Conservation (phyloP, 163 green algal genomes). For the Botryococcus braunii region DNA sequence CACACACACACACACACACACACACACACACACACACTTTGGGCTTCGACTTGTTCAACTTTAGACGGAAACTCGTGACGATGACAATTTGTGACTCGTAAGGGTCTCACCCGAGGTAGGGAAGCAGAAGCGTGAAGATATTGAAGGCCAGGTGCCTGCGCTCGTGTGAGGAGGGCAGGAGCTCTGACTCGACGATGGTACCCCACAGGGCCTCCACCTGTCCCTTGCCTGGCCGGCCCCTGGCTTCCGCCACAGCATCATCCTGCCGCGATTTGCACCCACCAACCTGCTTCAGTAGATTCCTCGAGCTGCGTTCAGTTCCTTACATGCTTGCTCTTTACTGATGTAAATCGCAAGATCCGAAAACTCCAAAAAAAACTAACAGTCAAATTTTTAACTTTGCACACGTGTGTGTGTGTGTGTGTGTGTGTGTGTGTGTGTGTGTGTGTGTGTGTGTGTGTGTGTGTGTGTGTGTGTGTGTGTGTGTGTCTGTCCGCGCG, state of each 20-base stretch:
- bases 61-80: not conserved
- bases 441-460: no score
- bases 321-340: not conserved
- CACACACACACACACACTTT: not conserved
- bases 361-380: no score
- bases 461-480: no score
- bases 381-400: no score
- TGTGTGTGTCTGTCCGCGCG: no score
- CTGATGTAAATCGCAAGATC: no score
- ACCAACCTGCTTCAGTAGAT: not conserved
- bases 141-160: slow-evolving; percentile 61
- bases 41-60: not conserved
- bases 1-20: not conserved
- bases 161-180: slow-evolving; percentile 53
- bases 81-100: not conserved
- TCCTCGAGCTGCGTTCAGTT: slow-evolving; percentile 9
- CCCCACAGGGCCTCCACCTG: slow-evolving; percentile 48
- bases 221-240: not conserved
- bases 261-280: no score
- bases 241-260: not conserved
- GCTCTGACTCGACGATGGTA: slow-evolving; percentile 42
- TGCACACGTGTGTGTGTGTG: no score
- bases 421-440: no score
- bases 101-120: slow-evolving; percentile 28
- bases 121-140: slow-evolving; percentile 60